Evolutionary conservation across 257 asterid genomes (phyloP), one percentile per base, ranked within the genome.

Genomic region (Knoxia roxburghii): DNA sequence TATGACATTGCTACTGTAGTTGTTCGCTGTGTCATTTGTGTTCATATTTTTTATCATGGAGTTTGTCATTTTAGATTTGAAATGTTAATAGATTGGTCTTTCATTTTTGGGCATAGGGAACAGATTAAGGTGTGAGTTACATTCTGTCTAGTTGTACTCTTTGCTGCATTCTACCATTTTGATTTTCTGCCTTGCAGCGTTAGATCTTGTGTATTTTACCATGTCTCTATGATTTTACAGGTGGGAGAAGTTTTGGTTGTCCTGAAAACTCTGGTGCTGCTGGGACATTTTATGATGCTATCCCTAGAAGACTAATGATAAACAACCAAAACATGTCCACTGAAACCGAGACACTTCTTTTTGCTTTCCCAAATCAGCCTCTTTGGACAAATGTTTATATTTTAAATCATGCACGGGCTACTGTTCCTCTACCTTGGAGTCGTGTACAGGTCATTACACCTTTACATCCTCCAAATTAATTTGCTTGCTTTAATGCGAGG

Each of bases 181-280:
- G 32, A n/a, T 29, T 27, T 32, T 20, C 40, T 59, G 60, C n/a
- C 29, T 21, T 58, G 10, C 30, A 53, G 17, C 24, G 20, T 17
- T 49, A 32, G 14, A 33, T 13, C 23, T 27, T 26, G 40, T 61
- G 37, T 13, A n/a, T 64, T 63, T 45, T 33, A 10, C 2, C 17
- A 48, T 48, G 53, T 61, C 24, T 43, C 61, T 51, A 8, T 37
- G 58, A 37, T 62, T 71, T 68, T 66, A 52, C 83, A 90, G 97
- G 97, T 70, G 97, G 97, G 23, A 83, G 81, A 79, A 90, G 97
- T 76, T 86, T 85, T 67, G 97, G 97, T 60, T 90, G 97, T 71
- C 95, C 95, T 56, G 66, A 59, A 64, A 90, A 90, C 72, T 78
- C 97, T 58, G 97, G 97, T 74, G 97, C 91, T 66, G 95, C 97